Base-by-base conservation (phyloP, 2,329 filamentous ascomycete species). In the Cucurbitaria berberidis region DNA sequence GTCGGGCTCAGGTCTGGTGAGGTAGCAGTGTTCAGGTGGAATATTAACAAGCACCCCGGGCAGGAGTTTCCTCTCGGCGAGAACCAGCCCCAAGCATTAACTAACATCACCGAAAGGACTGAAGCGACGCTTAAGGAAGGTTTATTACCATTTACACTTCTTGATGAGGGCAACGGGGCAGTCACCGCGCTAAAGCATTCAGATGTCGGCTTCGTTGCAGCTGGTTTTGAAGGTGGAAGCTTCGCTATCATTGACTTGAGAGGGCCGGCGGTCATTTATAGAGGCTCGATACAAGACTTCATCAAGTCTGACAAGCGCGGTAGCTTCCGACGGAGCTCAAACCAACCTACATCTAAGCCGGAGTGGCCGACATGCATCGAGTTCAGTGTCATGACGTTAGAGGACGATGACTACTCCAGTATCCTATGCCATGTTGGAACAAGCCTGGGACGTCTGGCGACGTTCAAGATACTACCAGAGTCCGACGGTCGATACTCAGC, bases 341-440 rank as follows among this genome's bases (percentile, higher is more conserved):
- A 74, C 45, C 74, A 79, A 21, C 73, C 81, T 5, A 70, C 78
- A 1, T 52, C 64, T 13, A 80, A 81, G 46, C 70, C 79, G 42
- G 93, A 97, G 67, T 96, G 87, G 84, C 86, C 91, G 0, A 91
- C 91, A 0, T 82, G 80, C 26, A 86, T 98, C 24, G 91, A 97
- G 69, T 99, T 98, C 77, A 91, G 91, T 47, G 91, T 77, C 45
- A 88, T 99, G 86, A 96, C 90, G 3, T 78, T 97, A 3, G 95
- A 98, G 38, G 90, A 89, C n/a, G 93, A 98, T 69, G 84, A 91
- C 60, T 99, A 96, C 72, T 98, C 95, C 1, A 97, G 92, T 67
- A 96, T 99, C 51, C 86, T 89, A 53, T 89, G 95, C 62, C 96
- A 98, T 63, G 90, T 96, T 1, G 95, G 95, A 18, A 98, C 95